Evolutionary conservation across 495 filamentous ascomycete species (phyloP).

Genomic region (Staphylotrichum longicolle): DNA sequence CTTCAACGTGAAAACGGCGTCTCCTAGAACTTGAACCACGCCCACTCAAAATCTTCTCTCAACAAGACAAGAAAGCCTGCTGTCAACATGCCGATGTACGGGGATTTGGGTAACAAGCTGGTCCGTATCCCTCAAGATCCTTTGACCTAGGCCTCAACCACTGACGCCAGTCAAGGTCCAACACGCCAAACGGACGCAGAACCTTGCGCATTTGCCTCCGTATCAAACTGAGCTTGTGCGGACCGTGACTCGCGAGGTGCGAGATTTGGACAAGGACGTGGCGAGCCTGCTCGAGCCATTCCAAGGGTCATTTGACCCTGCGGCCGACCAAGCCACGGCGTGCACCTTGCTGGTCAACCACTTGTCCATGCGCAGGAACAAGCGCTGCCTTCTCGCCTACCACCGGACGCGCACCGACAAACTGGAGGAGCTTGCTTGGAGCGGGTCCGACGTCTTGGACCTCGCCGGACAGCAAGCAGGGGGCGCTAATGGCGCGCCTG

Average conservation of each 20-base stretch:
- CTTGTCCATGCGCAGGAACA: constrained; percentile 91
- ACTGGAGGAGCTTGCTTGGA: constrained; percentile 93
- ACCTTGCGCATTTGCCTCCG: constrained; percentile 80
- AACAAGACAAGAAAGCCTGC: not conserved
- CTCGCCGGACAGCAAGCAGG: constrained; percentile 43
- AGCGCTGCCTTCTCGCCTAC: constrained; percentile 93
- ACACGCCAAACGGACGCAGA: constrained; percentile 94
- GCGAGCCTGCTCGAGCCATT: constrained; percentile 75
- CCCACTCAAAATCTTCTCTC: not conserved
- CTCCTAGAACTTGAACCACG: not conserved
- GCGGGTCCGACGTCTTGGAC: constrained; percentile 71
- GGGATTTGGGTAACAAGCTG: constrained; percentile 84
- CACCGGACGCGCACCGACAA: constrained; percentile 87
- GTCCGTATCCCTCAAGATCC: constrained; percentile 41
- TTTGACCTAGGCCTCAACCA: constrained; percentile 10
- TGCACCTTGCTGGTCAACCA: constrained; percentile 91
- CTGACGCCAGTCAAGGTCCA: constrained; percentile 64
- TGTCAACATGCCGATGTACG: constrained; percentile 67
- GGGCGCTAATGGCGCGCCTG: constrained; percentile 34
- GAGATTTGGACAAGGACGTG: constrained; percentile 92
- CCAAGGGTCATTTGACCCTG: constrained; percentile 79
- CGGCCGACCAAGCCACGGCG: constrained; percentile 76
- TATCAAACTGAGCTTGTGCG: constrained; percentile 94
- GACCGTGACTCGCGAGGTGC: constrained; percentile 82
- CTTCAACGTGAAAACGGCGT: not conserved